Conservation (phyloP, 192 early-diverging fungal genomes). For the Backusella morwellensis region DNA sequence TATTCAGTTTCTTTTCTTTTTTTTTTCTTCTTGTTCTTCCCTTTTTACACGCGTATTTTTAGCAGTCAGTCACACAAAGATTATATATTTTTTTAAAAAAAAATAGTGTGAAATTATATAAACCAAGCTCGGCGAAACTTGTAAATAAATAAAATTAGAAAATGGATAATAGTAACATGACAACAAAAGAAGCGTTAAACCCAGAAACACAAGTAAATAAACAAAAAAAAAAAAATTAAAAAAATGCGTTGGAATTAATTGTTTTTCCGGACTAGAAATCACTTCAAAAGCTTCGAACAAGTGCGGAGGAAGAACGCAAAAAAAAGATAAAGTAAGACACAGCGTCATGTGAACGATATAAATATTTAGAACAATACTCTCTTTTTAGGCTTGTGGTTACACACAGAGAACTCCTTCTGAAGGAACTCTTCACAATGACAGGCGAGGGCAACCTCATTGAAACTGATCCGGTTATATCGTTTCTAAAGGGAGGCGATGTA, state of each 20-base stretch:
- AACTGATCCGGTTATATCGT: slow-evolving; percentile 2
- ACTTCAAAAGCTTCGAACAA: slow-evolving; percentile 13
- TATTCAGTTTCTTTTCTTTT: not conserved
- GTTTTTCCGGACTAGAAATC: slow-evolving; percentile 2
- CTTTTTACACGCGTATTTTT: not conserved
- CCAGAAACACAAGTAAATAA: slow-evolving; percentile 4
- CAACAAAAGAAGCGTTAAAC: not conserved
- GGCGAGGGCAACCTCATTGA: slow-evolving; percentile 10
- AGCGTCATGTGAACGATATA: not conserved
- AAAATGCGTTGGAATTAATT: not conserved
- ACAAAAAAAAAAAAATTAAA: not conserved
- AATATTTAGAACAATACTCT: not conserved
- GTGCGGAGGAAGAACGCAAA: slow-evolving; percentile 17
- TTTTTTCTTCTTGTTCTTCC: not conserved
- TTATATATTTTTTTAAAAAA: not conserved
- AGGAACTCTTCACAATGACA: slow-evolving; percentile 23
- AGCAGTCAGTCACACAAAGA: not conserved
- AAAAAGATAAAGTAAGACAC: slow-evolving; percentile 18
- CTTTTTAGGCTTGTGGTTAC: slow-evolving; percentile 8
- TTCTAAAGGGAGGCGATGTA: slow-evolving; percentile 18
- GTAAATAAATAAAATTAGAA: slow-evolving; percentile 1
- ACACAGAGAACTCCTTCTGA: slow-evolving; percentile 15
- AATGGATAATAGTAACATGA: slow-evolving; percentile 2
- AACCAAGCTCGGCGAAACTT: not conserved
- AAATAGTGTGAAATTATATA: not conserved